Conservation (phyloP, 768 basidiomycete genomes). For the Nidula microcarpa region DNA sequence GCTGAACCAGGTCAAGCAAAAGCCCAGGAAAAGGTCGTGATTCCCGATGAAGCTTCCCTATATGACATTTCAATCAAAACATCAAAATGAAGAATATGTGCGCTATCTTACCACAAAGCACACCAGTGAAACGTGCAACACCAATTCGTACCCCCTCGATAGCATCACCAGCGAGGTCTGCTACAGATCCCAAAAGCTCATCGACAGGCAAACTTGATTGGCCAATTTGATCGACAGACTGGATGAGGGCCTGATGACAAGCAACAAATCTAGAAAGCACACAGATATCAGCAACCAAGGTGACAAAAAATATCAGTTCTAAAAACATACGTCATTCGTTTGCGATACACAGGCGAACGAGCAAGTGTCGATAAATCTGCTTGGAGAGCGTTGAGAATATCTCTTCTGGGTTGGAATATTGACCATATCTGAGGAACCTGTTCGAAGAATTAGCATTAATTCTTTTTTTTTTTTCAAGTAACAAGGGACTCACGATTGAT, state of each 20-base stretch:
- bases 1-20: slow-evolving; percentile 36
- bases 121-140: slow-evolving; percentile 68
- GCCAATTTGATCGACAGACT: slow-evolving; percentile 24
- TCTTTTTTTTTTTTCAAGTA: slow-evolving; percentile 4
- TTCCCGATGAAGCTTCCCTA: slow-evolving; percentile 24
- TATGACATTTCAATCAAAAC: slow-evolving; percentile 1
- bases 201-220: slow-evolving; percentile 37
- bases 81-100: background rate
- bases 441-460: slow-evolving; percentile 6
- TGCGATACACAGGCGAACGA: slow-evolving; percentile 45
- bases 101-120: slow-evolving; percentile 45
- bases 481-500: slow-evolving; percentile 46
- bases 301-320: background rate
- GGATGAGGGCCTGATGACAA: slow-evolving; percentile 63
- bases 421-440: slow-evolving; percentile 49
- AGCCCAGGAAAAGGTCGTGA: slow-evolving; percentile 25
- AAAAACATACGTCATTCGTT: slow-evolving; percentile 71
- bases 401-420: slow-evolving; percentile 28
- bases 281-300: background rate
- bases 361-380: slow-evolving; percentile 41
- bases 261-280: slow-evolving; percentile 59
- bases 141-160: slow-evolving; percentile 86
- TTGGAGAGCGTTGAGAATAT: slow-evolving; percentile 32
- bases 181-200: slow-evolving; percentile 53
- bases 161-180: slow-evolving; percentile 54